Base-by-base conservation (phyloP, 768 basidiomycete genomes). In the Mycena alexandri region DNA sequence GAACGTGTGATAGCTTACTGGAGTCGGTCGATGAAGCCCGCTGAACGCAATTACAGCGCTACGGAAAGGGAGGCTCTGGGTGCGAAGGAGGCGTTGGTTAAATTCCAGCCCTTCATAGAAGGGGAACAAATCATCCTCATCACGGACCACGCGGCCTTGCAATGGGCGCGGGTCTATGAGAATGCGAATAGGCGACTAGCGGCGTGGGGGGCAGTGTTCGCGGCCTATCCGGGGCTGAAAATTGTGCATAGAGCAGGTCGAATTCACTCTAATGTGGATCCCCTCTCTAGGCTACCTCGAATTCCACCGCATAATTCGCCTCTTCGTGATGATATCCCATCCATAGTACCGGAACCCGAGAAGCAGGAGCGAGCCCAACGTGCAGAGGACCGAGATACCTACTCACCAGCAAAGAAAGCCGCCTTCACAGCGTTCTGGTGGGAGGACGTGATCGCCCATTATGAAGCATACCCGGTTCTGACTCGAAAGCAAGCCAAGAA, bases 181-280 rank as follows among this genome's bases (percentile, higher is more conserved):
- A 42, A 42, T 9, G 42, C 42, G 12, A 42, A 42, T 9, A 12
- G 42, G 42, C 42, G 29, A 29, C 29, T 29, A 29, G 29, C 29
- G 29, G 29, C 29, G 29, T 29, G 29, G 29, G 75, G n/a, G 57
- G 56, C 73, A 19, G 68, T 77, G 22, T 76, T 74, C 52, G 46
- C 70, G 3, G 75, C 78, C 10, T 79, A 72, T 16, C 78, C 72
- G 0, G 52, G 58, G 16, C 54, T 79, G 12, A 34, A 69, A 25
- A 77, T 79, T 14, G 61, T 75, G 4, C 78, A 79, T 50, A 36
- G 76, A 14, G 58, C 77, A 6, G 77, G 78, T 0, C 34, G 72
- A 34, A 65, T 75, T 17, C 78, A 78, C 48, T 78, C 75, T 6
- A 78, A 78, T 51, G 65, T 67, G 46, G 63, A 65, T 50, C 63